Conservation (phyloP, 208 protist genomes). For the Vickermania spadyakhi region DNA sequence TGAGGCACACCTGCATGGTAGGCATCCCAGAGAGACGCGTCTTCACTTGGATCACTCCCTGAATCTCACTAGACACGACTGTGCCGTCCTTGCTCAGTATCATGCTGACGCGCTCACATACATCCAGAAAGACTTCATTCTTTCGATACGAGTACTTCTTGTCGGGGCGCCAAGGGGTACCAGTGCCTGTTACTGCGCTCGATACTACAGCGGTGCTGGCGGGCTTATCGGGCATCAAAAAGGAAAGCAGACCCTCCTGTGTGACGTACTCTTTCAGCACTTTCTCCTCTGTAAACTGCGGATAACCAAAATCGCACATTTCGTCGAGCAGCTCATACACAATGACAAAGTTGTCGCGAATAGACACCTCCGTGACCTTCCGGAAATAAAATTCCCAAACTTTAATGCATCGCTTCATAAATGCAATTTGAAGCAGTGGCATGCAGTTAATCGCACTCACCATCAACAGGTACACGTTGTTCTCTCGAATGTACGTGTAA, state of each 20-base stretch:
- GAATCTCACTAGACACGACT: conserved; percentile 93
- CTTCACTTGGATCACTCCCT: conserved; percentile 93
- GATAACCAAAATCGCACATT: conserved; percentile 98
- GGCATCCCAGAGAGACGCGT: conserved; percentile 97
- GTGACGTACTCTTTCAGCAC: conserved; percentile 96
- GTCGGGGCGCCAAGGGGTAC: conserved; percentile 93
- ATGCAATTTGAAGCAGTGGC: conserved; percentile 90
- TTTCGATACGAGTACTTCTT: conserved; percentile 94
- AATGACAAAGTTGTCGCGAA: conserved; percentile 97
- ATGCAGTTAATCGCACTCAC: conserved; percentile 94
- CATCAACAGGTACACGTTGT: conserved; percentile 93
- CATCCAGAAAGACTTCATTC: conserved; percentile 98
- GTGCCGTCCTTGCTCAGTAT: conserved; percentile 91
- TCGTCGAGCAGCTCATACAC: conserved; percentile 99
- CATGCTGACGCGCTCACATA: conserved; percentile 96
- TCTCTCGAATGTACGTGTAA: conserved; percentile 94
- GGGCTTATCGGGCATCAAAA: conserved; percentile 23
- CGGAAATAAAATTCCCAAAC: conserved; percentile 95
- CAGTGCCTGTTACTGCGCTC: conserved; percentile 89
- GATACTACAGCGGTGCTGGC: conserved; percentile 44
- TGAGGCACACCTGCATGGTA: conserved; percentile 95
- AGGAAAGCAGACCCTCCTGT: conserved; percentile 65
- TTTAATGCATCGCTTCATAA: conserved; percentile 88
- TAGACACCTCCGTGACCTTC: conserved; percentile 91
- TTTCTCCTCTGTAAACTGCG: conserved; percentile 94